Evolutionary conservation across 1,284 basidiomycete genomes (phyloP), one percentile per base, ranked within the genome.

Genomic region (Mixia osmundae): DNA sequence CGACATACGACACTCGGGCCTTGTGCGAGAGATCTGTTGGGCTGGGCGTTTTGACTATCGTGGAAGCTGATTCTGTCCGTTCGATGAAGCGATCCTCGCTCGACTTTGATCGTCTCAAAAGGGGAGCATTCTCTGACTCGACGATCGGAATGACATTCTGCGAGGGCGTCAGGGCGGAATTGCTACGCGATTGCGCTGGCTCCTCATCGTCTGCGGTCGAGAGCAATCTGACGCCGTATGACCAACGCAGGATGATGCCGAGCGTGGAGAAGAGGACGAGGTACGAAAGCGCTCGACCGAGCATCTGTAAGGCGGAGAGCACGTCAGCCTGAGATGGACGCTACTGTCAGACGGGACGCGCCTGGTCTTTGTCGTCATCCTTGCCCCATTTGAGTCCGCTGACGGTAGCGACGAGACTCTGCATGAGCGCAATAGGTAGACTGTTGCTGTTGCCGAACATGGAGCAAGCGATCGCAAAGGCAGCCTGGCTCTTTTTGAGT

Each of bases 191-290:
- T n/a, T n/a, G n/a, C n/a, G 29, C 34, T 3, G 23, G 21, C 18
- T 15, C 38, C 15, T 47, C 43, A 14, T 45, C 41, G 22, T 56
- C 55, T 8, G 57, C 56, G 10, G 53, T 53, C n/a, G 52, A 50
- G 14, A 61, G 46, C 8, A 61, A 51, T n/a, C 52, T 47, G 9
- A 59, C 57, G 3, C 56, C 59, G 30, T 59, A 44, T 21, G 53
- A 55, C 59, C 59, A 61, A 11, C 59, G 54, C 10, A 58, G 48
- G 26, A 61, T 54, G 47, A 59, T 56, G 32, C 58, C 58, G 29
- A 61, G 50, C 2, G 57, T 59, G 22, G 56, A 58, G 44, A 57
- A 61, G 19, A 61, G 49, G 33, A 61, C 57, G 8, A 59, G 45
- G 42, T 49, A 50, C 1, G 37, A 42, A 16, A 51, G 38, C 2